These are phyloP conservation scores for Brassica incana DNA, from an alignment of 345 rosid species.

Conservation along the genomic window DNA sequence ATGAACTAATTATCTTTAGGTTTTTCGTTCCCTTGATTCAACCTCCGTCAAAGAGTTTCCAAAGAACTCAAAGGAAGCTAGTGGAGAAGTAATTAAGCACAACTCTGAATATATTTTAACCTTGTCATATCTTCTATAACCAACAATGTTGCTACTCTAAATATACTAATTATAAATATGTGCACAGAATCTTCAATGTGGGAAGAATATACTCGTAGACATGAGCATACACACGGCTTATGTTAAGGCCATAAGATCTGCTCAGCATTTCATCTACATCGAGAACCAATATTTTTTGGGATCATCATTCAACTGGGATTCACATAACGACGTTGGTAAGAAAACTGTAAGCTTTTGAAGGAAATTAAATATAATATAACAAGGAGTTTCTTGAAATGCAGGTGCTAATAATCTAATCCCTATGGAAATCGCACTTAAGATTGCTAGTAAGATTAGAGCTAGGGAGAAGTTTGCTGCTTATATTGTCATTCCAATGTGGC, in stretches of 20 bases:
- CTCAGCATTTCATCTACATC: background rate
- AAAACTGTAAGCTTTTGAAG: constrained; percentile 2
- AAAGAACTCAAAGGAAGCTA: constrained; percentile 51
- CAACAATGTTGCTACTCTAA: background rate
- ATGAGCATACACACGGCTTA: background rate
- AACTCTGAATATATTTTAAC: background rate
- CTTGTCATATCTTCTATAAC: background rate
- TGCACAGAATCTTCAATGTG: constrained; percentile 26
- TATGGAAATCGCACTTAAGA: constrained; percentile 26
- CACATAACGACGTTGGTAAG: constrained; percentile 69
- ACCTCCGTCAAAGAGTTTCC: background rate
- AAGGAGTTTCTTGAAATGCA: constrained; percentile 39
- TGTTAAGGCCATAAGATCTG: background rate
- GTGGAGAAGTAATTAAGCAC: constrained; percentile 52
- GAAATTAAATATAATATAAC: background rate
- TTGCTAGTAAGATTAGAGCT: background rate
- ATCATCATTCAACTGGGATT: constrained; percentile 85
- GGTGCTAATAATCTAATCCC: constrained; percentile 95
- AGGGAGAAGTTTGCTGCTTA: background rate
- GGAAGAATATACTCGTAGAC: background rate
- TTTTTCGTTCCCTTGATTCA: background rate
- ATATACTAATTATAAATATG: constrained; percentile 33
- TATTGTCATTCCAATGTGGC: background rate
- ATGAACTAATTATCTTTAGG: constrained; percentile 40
- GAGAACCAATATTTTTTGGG: constrained; percentile 97